A percentile compares a stretch with the other conserved stretches of the same genome.
These are phyloP conservation scores for Leishmania lainsoni DNA, from an alignment of 208 protist species.

Conservation along the genomic window DNA sequence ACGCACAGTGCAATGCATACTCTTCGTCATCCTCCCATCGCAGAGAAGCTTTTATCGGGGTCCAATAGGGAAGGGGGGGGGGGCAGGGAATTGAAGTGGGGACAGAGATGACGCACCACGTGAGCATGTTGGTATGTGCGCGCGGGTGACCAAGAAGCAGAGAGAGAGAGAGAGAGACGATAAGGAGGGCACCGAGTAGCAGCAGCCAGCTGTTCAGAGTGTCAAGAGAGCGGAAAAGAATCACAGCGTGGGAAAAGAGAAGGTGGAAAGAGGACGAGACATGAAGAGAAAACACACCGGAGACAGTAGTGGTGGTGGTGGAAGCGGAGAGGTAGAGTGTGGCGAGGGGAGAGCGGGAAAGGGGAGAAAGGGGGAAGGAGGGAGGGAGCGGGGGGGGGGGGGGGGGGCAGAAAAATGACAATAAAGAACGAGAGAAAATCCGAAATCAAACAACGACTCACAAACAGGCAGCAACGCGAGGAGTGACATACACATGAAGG, in stretches of 20 bases:
- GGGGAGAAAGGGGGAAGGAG: too few relatives aligned
- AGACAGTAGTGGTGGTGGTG: not conserved
- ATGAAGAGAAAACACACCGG: not conserved
- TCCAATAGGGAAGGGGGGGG: not conserved
- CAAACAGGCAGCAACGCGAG: not conserved
- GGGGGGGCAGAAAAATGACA: not conserved
- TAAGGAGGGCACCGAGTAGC: not conserved
- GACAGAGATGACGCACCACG: not conserved
- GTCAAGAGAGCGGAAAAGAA: not conserved
- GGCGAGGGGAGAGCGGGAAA: not conserved
- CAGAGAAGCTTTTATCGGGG: not conserved
- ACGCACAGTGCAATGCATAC: not conserved
- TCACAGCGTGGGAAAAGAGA: not conserved
- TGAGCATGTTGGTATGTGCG: not conserved
- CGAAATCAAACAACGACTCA: not conserved
- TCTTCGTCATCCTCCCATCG: not conserved
- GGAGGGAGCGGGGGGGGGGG: too few relatives aligned
- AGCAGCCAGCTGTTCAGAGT: not conserved
- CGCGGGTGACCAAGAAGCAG: not conserved
- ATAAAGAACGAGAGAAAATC: not conserved
- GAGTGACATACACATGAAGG: not conserved
- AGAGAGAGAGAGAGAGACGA: not conserved
- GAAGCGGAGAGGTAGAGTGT: not conserved
- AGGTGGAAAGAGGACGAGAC: not conserved
- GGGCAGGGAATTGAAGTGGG: not conserved